A percentile compares a stretch with the other conserved stretches of the same genome.
Conservation (phyloP, 495 filamentous ascomycete genomes). For the Aspergillus bertholletiae region DNA sequence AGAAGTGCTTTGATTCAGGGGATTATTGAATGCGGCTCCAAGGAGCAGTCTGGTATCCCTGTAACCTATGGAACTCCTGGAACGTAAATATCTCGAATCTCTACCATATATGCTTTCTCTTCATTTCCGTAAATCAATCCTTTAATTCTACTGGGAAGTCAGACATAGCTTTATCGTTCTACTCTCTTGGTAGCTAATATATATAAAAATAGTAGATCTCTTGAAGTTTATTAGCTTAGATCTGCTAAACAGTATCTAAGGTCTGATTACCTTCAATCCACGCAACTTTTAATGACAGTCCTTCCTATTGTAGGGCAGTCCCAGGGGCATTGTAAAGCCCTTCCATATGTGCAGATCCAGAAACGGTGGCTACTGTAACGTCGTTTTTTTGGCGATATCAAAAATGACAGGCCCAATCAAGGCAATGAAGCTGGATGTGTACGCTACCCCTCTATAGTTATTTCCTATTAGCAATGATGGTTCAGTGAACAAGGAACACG, state of each 20-base stretch:
- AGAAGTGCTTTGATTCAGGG: too few species aligned
- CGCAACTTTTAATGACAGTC: slow-evolving; percentile 26
- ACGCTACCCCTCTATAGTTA: slow-evolving; percentile 12
- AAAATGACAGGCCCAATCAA: slow-evolving; percentile 37
- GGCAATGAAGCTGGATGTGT: slow-evolving; percentile 42
- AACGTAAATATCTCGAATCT: too few species aligned
- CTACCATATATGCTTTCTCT: too few species aligned
- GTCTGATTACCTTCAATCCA: slow-evolving; percentile 13
- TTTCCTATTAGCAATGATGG: too few species aligned
- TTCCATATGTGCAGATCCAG: slow-evolving; percentile 38
- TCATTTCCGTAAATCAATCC: too few species aligned
- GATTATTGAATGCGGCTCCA: too few species aligned
- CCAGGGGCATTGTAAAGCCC: slow-evolving; percentile 27
- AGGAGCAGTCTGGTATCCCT: too few species aligned
- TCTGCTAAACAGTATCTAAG: not conserved
- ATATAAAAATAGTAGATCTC: not conserved
- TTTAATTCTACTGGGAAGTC: too few species aligned
- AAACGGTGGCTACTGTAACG: slow-evolving; percentile 48
- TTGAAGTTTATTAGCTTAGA: not conserved
- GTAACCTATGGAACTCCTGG: too few species aligned
- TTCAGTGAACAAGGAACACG: too few species aligned
- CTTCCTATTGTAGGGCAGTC: slow-evolving; percentile 23
- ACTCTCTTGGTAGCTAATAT: slow-evolving; percentile 24
- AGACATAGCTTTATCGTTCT: slow-evolving; percentile 38
- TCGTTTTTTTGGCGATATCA: slow-evolving; percentile 31